phyloP scores from a whole-genome alignment of 768 basidiomycete species.

The Pisolithus microcarpus region DNA sequence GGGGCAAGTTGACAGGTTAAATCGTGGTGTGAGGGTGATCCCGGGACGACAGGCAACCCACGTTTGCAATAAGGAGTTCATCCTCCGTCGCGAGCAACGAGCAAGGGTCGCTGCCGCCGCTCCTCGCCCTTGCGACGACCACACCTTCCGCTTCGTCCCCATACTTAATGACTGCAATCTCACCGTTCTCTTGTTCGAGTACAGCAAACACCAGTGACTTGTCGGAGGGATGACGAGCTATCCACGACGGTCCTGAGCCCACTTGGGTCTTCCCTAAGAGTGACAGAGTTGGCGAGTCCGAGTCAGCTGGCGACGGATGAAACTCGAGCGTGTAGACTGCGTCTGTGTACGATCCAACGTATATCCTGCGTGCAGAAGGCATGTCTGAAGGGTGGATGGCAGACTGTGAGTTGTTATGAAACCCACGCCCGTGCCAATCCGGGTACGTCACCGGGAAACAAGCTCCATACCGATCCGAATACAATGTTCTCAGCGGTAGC shows the following conservation, averaged over 20 bases:
- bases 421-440: too few species aligned
- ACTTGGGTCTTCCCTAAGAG: slow-evolving; percentile 39
- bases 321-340: slow-evolving; percentile 59
- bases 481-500: too few species aligned
- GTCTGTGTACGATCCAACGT: slow-evolving; percentile 61
- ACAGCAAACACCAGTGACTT: slow-evolving; percentile 56
- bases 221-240: slow-evolving; percentile 53
- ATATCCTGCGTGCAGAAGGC: slow-evolving; percentile 30
- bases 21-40: not conserved
- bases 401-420: not conserved
- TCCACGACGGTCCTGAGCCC: slow-evolving; percentile 71
- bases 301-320: slow-evolving; percentile 45
- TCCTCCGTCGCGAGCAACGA: slow-evolving; percentile 50
- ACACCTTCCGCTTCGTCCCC: slow-evolving; percentile 45
- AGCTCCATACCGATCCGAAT: too few species aligned
- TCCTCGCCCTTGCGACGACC: slow-evolving; percentile 41
- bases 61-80: slow-evolving; percentile 64
- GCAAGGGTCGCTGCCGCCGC: slow-evolving; percentile 55
- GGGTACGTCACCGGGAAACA: too few species aligned
- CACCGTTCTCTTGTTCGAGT: slow-evolving; percentile 62
- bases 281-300: slow-evolving; percentile 46
- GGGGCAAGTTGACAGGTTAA: not conserved
- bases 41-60: slow-evolving; percentile 33
- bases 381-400: slow-evolving; percentile 6
- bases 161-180: slow-evolving; percentile 52